Evolutionary conservation across 169 alveolate species (phyloP).

Genomic region (Eimeria necatrix): DNA sequence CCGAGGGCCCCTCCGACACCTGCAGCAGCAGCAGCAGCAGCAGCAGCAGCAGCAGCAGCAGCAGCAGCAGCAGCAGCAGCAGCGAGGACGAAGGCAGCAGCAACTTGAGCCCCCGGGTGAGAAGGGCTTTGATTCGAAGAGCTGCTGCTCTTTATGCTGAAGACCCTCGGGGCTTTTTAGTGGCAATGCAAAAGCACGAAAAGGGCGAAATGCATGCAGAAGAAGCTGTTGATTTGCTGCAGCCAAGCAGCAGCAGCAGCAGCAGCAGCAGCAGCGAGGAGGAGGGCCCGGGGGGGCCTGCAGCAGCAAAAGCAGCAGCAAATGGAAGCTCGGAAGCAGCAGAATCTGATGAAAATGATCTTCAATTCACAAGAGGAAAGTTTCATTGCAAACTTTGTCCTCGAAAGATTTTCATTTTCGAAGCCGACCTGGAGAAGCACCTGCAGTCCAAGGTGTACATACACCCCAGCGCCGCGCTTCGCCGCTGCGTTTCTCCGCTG

Average conservation of each 20-base stretch:
- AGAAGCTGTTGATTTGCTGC: background rate
- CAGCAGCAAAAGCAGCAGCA: background rate
- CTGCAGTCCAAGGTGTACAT: slow-evolving; percentile 80
- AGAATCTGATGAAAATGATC: background rate
- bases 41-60: no score
- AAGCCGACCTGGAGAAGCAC: slow-evolving; percentile 84
- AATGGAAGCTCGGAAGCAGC: background rate
- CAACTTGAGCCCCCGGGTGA: background rate
- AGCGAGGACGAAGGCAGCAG: background rate
- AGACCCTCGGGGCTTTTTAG: slow-evolving; percentile 36
- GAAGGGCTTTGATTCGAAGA: slow-evolving; percentile 28
- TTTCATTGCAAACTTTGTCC: slow-evolving; percentile 84
- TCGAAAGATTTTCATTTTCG: slow-evolving; percentile 78
- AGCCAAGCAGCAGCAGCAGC: background rate
- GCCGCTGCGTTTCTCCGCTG: background rate
- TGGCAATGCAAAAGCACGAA: slow-evolving; percentile 67
- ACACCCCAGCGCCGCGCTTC: background rate
- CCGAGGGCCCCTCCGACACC: no score
- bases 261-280: background rate
- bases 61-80: no score
- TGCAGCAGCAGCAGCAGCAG: no score
- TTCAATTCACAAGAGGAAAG: slow-evolving; percentile 79
- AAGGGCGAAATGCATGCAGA: background rate
- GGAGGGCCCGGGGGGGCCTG: background rate
- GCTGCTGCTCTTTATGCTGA: slow-evolving; percentile 61